These are phyloP conservation scores for Diplodia seriata DNA, from an alignment of 2,329 filamentous ascomycete genomes.

Conservation along the genomic window DNA sequence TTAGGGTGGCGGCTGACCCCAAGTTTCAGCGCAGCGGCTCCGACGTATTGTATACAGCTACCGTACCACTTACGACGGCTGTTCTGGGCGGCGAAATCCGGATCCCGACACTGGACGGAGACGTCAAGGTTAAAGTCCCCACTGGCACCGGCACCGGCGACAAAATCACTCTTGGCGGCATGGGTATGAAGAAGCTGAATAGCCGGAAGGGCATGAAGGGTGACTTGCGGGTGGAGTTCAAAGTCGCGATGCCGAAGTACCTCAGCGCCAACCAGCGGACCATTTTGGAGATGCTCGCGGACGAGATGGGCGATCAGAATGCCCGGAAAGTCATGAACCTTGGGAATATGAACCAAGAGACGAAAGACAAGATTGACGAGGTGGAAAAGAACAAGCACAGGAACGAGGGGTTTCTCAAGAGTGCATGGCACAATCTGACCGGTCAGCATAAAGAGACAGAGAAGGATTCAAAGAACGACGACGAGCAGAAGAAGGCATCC, in stretches of 20 bases:
- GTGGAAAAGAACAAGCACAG: slow-evolving; percentile 60
- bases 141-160: slow-evolving; percentile 94
- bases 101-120: slow-evolving; percentile 87
- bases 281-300: slow-evolving; percentile 92
- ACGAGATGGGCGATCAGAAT: slow-evolving; percentile 92
- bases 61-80: slow-evolving; percentile 90
- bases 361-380: slow-evolving; percentile 36
- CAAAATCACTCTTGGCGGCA: slow-evolving; percentile 83
- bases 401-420: slow-evolving; percentile 90
- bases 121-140: slow-evolving; percentile 87
- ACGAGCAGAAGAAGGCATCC: slow-evolving; percentile 44
- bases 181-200: slow-evolving; percentile 89
- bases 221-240: slow-evolving; percentile 92
- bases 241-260: slow-evolving; percentile 94
- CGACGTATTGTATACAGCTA: slow-evolving; percentile 91
- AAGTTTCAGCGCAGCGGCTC: slow-evolving; percentile 88
- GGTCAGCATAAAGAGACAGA: slow-evolving; percentile 63
- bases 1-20: slow-evolving; percentile 85
- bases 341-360: slow-evolving; percentile 53
- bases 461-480: slow-evolving; percentile 44
- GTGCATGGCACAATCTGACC: slow-evolving; percentile 91
- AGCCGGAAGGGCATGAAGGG: slow-evolving; percentile 71
- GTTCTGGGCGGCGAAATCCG: slow-evolving; percentile 88
- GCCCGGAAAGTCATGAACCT: slow-evolving; percentile 94
- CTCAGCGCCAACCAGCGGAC: slow-evolving; percentile 89